phyloP scores from a whole-genome alignment of 148 eudicot genomes.

The Rhododendron simsii region DNA sequence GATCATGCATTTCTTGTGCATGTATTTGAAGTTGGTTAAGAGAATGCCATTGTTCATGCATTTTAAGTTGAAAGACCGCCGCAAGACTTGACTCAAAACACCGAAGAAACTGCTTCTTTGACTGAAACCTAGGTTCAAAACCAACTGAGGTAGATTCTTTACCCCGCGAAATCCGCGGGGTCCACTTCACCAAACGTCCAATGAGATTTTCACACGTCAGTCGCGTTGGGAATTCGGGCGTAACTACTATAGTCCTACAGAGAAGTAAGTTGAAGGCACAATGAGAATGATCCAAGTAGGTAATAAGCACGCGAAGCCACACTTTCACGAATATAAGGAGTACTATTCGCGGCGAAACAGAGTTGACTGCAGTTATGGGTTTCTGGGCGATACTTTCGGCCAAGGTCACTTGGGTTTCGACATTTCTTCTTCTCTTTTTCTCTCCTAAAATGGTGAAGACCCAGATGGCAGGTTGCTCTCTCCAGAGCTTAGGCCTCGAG shows the following conservation, averaged over 20 bases:
- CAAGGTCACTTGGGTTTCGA: background rate
- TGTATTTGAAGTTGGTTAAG: background rate
- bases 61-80: background rate
- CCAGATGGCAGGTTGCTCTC: slow-evolving; percentile 18
- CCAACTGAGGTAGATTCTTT: background rate
- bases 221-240: background rate
- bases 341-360: background rate
- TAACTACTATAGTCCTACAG: background rate
- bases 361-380: background rate
- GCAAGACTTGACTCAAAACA: background rate
- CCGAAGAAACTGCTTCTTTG: background rate
- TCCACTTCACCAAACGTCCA: background rate
- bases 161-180: background rate
- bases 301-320: slow-evolving; percentile 13
- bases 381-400: background rate
- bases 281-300: slow-evolving; percentile 21
- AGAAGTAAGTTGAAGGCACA: background rate
- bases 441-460: slow-evolving; percentile 1
- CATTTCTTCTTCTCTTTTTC: background rate
- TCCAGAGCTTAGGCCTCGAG: slow-evolving; percentile 15
- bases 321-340: background rate
- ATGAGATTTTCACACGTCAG: background rate
- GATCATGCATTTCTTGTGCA: slow-evolving; percentile 3
- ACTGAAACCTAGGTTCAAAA: background rate
- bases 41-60: background rate